phyloP scores from a whole-genome alignment of 257 asterid species.

The Ilex aquifolium region DNA sequence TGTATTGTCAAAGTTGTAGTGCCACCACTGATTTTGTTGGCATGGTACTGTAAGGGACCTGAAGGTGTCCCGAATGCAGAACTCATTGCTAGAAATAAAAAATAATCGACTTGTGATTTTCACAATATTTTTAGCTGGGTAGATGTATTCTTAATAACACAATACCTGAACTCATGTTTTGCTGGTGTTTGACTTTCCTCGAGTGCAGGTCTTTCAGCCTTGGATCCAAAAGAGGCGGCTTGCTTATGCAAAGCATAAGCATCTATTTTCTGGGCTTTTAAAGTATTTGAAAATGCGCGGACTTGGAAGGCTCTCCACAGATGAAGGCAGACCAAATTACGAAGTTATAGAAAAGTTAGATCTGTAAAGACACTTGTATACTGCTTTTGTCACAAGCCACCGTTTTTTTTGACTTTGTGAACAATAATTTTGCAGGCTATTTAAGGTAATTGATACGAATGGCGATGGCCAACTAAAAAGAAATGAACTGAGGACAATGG shows the following conservation, averaged over 20 bases:
- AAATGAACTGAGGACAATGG: constrained; percentile 59
- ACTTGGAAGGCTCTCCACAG: constrained; percentile 59
- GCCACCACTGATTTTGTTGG: too few relatives aligned
- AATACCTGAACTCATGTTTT: too few relatives aligned
- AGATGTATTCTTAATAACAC: too few relatives aligned
- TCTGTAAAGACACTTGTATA: neutral
- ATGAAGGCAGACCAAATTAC: constrained; percentile 51
- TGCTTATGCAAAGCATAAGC: constrained; percentile 68
- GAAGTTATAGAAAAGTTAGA: constrained; percentile 55
- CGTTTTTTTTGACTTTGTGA: constrained; percentile 11
- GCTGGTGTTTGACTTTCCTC: neutral
- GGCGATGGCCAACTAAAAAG: constrained; percentile 49
- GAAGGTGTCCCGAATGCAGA: too few relatives aligned
- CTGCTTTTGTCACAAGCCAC: neutral
- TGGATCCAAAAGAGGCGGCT: constrained; percentile 77
- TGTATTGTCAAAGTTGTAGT: too few relatives aligned
- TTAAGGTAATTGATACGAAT: constrained; percentile 53
- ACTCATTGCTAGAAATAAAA: too few relatives aligned
- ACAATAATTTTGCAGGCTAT: constrained; percentile 42
- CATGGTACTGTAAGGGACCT: too few relatives aligned
- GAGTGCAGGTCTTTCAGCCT: constrained; percentile 71
- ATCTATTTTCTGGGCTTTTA: constrained; percentile 74
- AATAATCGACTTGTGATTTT: too few relatives aligned
- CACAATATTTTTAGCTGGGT: too few relatives aligned
- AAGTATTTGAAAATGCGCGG: constrained; percentile 55